Evolutionary conservation across 768 basidiomycete species (phyloP).

Genomic region (Daedaleopsis nitida): DNA sequence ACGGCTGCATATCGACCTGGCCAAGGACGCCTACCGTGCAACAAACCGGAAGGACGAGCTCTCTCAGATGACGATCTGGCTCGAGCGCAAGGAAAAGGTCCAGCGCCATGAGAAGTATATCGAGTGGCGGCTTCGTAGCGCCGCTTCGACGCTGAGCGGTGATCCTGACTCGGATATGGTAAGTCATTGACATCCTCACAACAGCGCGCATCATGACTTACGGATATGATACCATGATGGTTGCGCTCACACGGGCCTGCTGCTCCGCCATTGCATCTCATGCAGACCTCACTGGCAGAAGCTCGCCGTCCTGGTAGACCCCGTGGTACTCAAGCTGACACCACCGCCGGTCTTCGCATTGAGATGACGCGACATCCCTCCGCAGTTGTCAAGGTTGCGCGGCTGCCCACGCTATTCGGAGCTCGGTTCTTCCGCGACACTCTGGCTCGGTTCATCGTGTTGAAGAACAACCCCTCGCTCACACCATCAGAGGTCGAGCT

Average conservation of each 20-base stretch:
- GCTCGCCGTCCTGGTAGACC: too few species aligned
- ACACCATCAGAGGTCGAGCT: neutral
- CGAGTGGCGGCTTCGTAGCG: too few species aligned
- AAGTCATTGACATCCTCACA: too few species aligned
- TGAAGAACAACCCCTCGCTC: neutral
- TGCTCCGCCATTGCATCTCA: too few species aligned
- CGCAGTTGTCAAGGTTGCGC: neutral
- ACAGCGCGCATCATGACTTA: neutral
- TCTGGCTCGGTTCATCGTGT: constrained; percentile 8
- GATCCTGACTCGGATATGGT: too few species aligned
- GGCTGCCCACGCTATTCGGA: neutral
- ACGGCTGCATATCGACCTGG: constrained; percentile 45
- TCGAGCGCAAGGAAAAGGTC: constrained; percentile 18
- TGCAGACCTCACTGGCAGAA: too few species aligned
- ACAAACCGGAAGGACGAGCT: constrained; percentile 19
- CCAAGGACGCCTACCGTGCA: constrained; percentile 35
- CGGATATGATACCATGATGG: too few species aligned
- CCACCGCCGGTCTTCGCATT: too few species aligned
- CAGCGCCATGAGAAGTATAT: constrained; percentile 10
- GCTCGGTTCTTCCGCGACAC: constrained; percentile 4
- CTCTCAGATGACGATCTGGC: constrained; percentile 20
- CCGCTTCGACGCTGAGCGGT: too few species aligned
- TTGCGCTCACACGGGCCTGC: too few species aligned
- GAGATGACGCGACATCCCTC: constrained; percentile 6
- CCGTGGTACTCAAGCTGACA: too few species aligned